These are phyloP conservation scores for Beauveria sp. DNA, from an alignment of 2,329 filamentous ascomycete species.

Conservation along the genomic window DNA sequence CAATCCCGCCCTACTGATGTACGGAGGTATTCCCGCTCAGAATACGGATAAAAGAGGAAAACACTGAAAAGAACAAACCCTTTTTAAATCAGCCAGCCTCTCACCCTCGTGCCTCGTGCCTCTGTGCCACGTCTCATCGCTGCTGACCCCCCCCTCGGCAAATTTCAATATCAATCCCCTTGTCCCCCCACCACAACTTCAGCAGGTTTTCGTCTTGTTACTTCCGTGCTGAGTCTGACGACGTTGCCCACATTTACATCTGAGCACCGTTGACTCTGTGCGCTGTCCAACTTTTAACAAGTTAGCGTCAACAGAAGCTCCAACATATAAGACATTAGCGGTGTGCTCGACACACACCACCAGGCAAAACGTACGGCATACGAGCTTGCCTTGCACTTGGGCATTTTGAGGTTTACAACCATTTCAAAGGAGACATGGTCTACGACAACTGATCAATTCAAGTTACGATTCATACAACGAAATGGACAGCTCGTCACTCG, in stretches of 20 bases:
- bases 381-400: neutral
- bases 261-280: neutral
- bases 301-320: neutral
- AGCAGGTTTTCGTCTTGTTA: neutral
- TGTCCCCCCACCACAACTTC: neutral
- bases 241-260: constrained; percentile 1
- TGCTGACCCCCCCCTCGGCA: neutral
- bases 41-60: neutral
- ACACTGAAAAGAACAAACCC: constrained; percentile 5
- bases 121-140: constrained; percentile 7
- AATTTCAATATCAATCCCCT: constrained; percentile 5
- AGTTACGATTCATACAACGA: neutral
- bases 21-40: no score
- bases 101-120: neutral
- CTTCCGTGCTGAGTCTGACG: neutral
- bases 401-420: neutral
- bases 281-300: neutral
- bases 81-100: no score
- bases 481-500: constrained; percentile 3
- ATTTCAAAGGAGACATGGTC: constrained; percentile 4
- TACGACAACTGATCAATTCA: neutral
- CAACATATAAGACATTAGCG: neutral
- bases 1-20: neutral
- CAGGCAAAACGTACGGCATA: neutral
- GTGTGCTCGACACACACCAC: neutral